These are phyloP conservation scores for Lantana camara DNA, from an alignment of 257 asterid genomes.

Conservation along the genomic window DNA sequence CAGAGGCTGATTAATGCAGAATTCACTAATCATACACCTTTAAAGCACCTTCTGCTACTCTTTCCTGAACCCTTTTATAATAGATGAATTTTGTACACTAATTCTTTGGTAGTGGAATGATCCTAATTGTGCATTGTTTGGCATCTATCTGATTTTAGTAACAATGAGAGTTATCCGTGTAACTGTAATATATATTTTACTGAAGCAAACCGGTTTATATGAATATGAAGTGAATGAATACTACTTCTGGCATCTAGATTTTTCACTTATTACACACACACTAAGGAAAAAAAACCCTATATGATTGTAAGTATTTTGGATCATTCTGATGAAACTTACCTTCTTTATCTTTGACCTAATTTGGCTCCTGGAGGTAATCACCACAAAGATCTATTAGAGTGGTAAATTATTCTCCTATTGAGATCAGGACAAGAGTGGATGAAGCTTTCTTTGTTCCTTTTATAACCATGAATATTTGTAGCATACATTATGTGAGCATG, in stretches of 20 bases:
- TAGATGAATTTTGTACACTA: neutral
- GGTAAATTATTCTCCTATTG: too few species aligned
- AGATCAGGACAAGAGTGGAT: too few species aligned
- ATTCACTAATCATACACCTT: neutral
- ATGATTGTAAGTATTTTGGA: slow-evolving; percentile 16
- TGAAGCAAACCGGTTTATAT: neutral
- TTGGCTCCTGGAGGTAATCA: too few species aligned
- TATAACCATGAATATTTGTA: neutral
- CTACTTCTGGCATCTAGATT: neutral
- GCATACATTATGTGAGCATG: neutral
- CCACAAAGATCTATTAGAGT: too few species aligned
- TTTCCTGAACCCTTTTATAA: neutral
- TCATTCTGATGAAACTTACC: slow-evolving; percentile 8
- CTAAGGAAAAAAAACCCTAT: neutral
- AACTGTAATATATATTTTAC: neutral
- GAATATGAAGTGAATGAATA: neutral
- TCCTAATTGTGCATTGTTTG: slow-evolving; percentile 11
- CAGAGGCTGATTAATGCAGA: neutral
- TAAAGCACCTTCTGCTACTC: slow-evolving; percentile 9
- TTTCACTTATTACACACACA: too few species aligned
- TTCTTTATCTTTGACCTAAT: neutral
- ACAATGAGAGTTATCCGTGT: neutral
- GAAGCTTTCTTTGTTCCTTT: neutral
- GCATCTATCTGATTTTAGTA: slow-evolving; percentile 13
- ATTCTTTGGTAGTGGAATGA: slow-evolving; percentile 4